These are phyloP conservation scores for Penicillium canescens DNA, from an alignment of 495 filamentous ascomycete genomes.

Conservation along the genomic window DNA sequence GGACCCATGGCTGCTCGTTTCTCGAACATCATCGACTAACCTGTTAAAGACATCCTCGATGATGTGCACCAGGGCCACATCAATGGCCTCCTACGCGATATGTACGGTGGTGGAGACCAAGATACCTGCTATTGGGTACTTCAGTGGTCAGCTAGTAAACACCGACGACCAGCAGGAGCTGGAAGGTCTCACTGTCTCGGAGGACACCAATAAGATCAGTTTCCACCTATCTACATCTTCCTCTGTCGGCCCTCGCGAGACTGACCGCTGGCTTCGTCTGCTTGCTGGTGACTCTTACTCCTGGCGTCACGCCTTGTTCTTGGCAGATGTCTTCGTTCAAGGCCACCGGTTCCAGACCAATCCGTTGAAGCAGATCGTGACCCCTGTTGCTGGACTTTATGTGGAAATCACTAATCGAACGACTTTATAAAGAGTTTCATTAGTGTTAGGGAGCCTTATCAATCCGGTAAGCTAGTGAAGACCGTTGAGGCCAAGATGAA, in stretches of 20 bases:
- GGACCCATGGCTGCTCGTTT: constrained; percentile 88
- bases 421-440: too few species aligned
- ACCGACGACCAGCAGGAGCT: too few species aligned
- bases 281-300: constrained; percentile 81
- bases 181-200: too few species aligned
- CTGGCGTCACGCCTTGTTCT: constrained; percentile 92
- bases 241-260: too few species aligned
- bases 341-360: constrained; percentile 96
- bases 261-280: constrained; percentile 79
- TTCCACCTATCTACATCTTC: too few species aligned
- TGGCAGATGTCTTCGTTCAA: constrained; percentile 87
- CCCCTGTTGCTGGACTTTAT: constrained; percentile 75
- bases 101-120: constrained; percentile 74
- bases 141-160: too few species aligned
- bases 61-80: constrained; percentile 87
- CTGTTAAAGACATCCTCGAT: constrained; percentile 89
- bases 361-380: constrained; percentile 85
- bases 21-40: constrained; percentile 83
- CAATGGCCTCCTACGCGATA: constrained; percentile 68
- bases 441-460: too few species aligned
- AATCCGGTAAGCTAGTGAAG: constrained; percentile 73
- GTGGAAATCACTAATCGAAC: too few species aligned
- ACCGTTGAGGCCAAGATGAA: constrained; percentile 79
- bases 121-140: constrained; percentile 91
- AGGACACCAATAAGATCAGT: constrained; percentile 67